A percentile compares a stretch with the other conserved stretches of the same genome.
These are phyloP conservation scores for Magnaporthiopsis poae DNA, from an alignment of 2,329 filamentous ascomycete genomes.

Conservation along the genomic window DNA sequence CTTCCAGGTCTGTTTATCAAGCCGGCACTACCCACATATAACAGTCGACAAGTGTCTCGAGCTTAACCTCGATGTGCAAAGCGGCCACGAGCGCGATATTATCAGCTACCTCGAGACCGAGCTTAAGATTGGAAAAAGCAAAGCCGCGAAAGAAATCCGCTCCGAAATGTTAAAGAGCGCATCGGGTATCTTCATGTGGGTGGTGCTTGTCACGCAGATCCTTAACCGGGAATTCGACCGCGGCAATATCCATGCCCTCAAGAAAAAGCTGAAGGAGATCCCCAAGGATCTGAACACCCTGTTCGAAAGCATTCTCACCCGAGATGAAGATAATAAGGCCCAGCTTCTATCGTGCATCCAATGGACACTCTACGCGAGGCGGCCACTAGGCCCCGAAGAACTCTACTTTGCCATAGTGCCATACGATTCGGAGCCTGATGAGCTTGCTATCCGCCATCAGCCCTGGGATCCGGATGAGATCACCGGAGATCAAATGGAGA, in stretches of 20 bases:
- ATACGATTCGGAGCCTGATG: conserved; percentile 15
- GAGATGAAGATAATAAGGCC: conserved; percentile 33
- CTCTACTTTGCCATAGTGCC: conserved; percentile 30
- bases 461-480: conserved; percentile 12
- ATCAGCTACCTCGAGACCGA: conserved; percentile 20
- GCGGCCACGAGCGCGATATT: conserved; percentile 27
- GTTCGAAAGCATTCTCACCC: conserved; percentile 41
- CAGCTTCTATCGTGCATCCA: conserved; percentile 36
- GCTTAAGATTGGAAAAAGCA: conserved; percentile 16
- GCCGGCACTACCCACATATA: conserved; percentile 38
- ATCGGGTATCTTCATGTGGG: conserved; percentile 35
- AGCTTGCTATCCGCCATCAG: not conserved
- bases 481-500: conserved; percentile 17
- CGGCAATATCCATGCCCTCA: conserved; percentile 20
- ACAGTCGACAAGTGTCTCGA: conserved; percentile 18
- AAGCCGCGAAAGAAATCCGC: conserved; percentile 14
- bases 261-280: conserved; percentile 22
- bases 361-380: conserved; percentile 42
- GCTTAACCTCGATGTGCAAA: conserved; percentile 25
- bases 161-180: conserved; percentile 25
- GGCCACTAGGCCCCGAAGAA: conserved; percentile 32
- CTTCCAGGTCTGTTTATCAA: conserved; percentile 33
- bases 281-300: conserved; percentile 33
- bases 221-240: conserved; percentile 25
- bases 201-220: conserved; percentile 28